phyloP scores from a whole-genome alignment of 2,329 filamentous ascomycete genomes.

The Graphiopsis chlorocephala region DNA sequence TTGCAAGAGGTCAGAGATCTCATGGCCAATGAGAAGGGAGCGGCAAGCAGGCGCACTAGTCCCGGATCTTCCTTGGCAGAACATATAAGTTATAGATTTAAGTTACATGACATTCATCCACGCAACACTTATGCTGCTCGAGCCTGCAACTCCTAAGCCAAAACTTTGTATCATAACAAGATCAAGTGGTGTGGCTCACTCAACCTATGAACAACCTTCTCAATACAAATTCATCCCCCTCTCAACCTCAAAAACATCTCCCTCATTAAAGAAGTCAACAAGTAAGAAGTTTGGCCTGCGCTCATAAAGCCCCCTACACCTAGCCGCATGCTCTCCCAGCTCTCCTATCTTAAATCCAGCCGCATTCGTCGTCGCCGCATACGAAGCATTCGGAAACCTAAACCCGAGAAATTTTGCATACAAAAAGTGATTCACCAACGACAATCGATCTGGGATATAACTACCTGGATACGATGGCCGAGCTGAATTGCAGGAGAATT shows the following conservation, averaged over 20 bases:
- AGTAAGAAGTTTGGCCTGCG: slow-evolving; percentile 43
- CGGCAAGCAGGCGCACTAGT: neutral
- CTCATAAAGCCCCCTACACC: slow-evolving; percentile 39
- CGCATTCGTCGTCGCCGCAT: slow-evolving; percentile 43
- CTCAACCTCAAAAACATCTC: slow-evolving; percentile 30
- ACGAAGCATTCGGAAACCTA: slow-evolving; percentile 41
- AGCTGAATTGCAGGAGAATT: slow-evolving; percentile 37
- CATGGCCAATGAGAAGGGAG: neutral
- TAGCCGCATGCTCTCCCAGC: slow-evolving; percentile 43
- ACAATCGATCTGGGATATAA: slow-evolving; percentile 43
- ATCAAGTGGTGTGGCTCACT: neutral
- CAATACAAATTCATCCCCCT: slow-evolving; percentile 29
- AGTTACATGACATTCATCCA: no score
- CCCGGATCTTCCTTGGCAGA: neutral
- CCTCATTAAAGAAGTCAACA: slow-evolving; percentile 38
- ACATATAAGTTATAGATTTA: no score
- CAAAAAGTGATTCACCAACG: slow-evolving; percentile 45
- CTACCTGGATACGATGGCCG: slow-evolving; percentile 38
- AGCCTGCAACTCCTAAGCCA: no score
- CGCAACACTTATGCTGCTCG: neutral
- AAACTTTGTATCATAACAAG: no score
- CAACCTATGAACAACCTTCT: neutral
- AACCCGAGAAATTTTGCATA: slow-evolving; percentile 44
- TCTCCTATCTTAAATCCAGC: slow-evolving; percentile 39
- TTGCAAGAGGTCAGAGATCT: neutral